phyloP scores from a whole-genome alignment of 2,329 filamentous ascomycete species.

The Calonectria henricotiae region DNA sequence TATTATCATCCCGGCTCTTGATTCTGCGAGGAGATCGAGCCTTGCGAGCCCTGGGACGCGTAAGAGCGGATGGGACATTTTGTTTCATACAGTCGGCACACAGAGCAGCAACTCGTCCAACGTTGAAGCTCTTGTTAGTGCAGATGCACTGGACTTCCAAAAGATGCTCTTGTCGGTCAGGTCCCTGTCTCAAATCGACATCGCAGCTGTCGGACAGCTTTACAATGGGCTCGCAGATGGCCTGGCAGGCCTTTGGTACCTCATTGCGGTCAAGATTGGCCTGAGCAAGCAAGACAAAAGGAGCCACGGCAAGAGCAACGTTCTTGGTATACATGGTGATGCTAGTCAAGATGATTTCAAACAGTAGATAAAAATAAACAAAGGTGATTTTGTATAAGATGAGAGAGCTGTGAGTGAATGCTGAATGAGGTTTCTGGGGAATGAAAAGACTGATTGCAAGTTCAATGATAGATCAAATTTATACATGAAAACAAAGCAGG shows the following conservation, averaged over 20 bases:
- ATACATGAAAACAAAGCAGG: neutral
- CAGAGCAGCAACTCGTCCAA: slow-evolving; percentile 1
- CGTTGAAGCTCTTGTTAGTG: slow-evolving; percentile 16
- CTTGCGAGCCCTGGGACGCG: slow-evolving; percentile 2
- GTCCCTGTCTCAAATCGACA: neutral
- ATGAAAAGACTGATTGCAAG: neutral
- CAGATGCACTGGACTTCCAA: slow-evolving; percentile 6
- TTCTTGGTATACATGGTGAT: slow-evolving; percentile 10
- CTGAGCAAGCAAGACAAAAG: slow-evolving; percentile 5
- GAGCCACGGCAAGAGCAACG: slow-evolving; percentile 8
- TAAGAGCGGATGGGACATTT: neutral
- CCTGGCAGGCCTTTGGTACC: neutral
- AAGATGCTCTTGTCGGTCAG: slow-evolving; percentile 3
- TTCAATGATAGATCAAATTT: neutral
- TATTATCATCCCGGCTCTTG: neutral
- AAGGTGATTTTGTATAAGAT: neutral
- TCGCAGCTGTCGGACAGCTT: neutral
- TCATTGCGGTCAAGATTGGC: neutral
- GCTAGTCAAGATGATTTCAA: too few species aligned
- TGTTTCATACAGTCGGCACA: slow-evolving; percentile 17
- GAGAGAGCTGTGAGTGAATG: neutral
- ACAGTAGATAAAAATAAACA: too few species aligned
- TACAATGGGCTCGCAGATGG: slow-evolving; percentile 13
- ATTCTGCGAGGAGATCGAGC: neutral
- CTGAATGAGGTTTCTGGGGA: neutral